A percentile compares a stretch with the other conserved stretches of the same genome.
phyloP scores from a whole-genome alignment of 2,329 filamentous ascomycete genomes.

The Fusarium sp. region DNA sequence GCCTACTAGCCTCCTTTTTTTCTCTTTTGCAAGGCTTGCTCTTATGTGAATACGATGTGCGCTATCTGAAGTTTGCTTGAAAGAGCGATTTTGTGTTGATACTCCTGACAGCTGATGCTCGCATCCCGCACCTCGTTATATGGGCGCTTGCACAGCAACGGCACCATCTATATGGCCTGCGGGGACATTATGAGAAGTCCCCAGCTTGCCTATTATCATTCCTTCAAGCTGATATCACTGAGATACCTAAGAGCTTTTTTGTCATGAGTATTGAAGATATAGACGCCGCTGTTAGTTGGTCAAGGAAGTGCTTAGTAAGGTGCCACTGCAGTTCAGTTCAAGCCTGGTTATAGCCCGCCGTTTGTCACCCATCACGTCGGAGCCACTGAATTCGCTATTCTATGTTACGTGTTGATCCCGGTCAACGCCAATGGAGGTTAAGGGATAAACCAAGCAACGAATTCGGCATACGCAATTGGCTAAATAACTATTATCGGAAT shows the following conservation, averaged over 20 bases:
- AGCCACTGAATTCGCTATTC: not conserved
- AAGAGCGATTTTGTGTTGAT: not conserved
- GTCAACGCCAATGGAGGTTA: not conserved
- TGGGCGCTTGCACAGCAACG: too few species aligned
- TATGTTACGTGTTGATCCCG: fast-evolving
- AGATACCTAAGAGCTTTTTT: too few species aligned
- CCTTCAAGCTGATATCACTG: fast-evolving
- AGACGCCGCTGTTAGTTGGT: fast-evolving
- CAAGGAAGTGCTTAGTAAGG: too few species aligned
- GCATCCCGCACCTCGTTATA: not conserved
- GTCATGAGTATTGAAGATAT: too few species aligned
- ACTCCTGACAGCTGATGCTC: not conserved
- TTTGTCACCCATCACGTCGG: fast-evolving
- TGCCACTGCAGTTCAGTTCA: too few species aligned
- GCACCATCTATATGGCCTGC: too few species aligned
- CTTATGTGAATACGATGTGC: fast-evolving
- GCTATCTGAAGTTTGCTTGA: not conserved
- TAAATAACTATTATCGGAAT: too few species aligned
- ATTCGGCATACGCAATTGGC: not conserved
- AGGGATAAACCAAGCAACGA: not conserved
- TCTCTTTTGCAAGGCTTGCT: not conserved
- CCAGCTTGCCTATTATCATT: too few species aligned
- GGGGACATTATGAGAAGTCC: too few species aligned
- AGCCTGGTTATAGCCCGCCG: not conserved
- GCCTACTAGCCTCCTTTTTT: not conserved